Conservation (phyloP, 2,329 filamentous ascomycete genomes). For the Aspergillus niger region DNA sequence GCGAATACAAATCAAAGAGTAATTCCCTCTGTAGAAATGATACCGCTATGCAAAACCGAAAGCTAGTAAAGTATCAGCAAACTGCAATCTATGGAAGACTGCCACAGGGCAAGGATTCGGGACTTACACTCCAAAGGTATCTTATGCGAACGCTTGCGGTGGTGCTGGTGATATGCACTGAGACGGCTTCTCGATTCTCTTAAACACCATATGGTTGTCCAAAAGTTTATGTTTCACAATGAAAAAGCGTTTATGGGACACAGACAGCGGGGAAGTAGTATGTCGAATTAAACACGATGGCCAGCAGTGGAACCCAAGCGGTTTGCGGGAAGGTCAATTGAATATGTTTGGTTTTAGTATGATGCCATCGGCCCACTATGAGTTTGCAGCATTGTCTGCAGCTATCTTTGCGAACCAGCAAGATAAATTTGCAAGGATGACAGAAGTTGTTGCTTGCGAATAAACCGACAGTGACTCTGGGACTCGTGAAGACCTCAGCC, state of each 20-base stretch:
- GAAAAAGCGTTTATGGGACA: neutral
- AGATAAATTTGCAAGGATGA: too few species aligned
- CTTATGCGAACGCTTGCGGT: neutral
- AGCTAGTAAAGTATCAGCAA: neutral
- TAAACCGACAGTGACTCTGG: neutral
- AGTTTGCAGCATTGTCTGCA: neutral
- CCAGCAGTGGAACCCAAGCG: conserved; percentile 5
- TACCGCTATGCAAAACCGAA: neutral
- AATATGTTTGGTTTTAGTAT: conserved; percentile 9
- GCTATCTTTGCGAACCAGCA: neutral
- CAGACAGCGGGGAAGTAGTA: neutral
- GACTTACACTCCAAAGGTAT: neutral
- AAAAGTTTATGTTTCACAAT: neutral
- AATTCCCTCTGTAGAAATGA: neutral
- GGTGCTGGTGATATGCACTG: neutral
- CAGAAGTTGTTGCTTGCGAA: neutral
- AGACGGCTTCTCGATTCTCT: neutral
- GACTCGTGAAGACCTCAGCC: neutral
- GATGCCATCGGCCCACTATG: conserved; percentile 7
- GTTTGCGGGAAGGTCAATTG: neutral
- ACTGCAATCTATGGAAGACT: neutral
- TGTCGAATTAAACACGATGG: neutral
- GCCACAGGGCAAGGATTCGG: neutral
- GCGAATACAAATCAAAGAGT: neutral
- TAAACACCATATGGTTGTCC: neutral